These are phyloP conservation scores for Peronospora destructor DNA, from an alignment of 352 stramenopile genomes.

Conservation along the genomic window DNA sequence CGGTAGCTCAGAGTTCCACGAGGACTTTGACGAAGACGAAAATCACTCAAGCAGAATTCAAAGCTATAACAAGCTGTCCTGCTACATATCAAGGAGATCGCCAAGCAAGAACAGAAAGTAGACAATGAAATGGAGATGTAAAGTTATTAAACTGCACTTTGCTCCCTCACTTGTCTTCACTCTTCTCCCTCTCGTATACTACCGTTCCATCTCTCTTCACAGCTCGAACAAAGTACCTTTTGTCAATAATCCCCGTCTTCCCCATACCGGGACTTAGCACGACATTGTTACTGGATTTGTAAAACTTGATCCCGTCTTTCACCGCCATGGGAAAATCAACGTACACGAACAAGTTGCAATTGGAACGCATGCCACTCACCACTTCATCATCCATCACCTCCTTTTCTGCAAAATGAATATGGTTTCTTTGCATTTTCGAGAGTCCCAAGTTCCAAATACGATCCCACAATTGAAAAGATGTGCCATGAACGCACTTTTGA, in stretches of 20 bases:
- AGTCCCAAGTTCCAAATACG: conserved; percentile 55
- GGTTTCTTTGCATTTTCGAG: conserved; percentile 76
- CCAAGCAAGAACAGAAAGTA: conserved; percentile 9
- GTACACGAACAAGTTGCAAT: conserved; percentile 72
- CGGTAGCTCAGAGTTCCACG: conserved; percentile 10
- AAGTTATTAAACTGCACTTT: neutral
- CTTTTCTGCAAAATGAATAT: conserved; percentile 76
- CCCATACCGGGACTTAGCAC: conserved; percentile 56
- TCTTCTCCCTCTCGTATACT: conserved; percentile 39
- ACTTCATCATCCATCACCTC: conserved; percentile 48
- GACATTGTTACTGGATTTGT: conserved; percentile 81
- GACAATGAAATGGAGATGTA: conserved; percentile 23
- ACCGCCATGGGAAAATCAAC: conserved; percentile 54
- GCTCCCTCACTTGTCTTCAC: neutral
- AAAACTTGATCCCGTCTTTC: conserved; percentile 71
- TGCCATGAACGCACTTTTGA: conserved; percentile 66
- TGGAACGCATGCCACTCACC: conserved; percentile 69
- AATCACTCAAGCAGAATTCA: too few relatives aligned
- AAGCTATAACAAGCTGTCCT: conserved; percentile 7
- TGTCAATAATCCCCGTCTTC: conserved; percentile 41
- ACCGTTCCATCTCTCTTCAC: conserved; percentile 43
- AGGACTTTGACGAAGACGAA: conserved; percentile 19
- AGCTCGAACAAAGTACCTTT: conserved; percentile 56
- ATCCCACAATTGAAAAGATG: conserved; percentile 62
- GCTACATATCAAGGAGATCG: conserved; percentile 26